Conservation (phyloP, 176 grass and related monocot genomes). For the Chrysopogon serrulatus region DNA sequence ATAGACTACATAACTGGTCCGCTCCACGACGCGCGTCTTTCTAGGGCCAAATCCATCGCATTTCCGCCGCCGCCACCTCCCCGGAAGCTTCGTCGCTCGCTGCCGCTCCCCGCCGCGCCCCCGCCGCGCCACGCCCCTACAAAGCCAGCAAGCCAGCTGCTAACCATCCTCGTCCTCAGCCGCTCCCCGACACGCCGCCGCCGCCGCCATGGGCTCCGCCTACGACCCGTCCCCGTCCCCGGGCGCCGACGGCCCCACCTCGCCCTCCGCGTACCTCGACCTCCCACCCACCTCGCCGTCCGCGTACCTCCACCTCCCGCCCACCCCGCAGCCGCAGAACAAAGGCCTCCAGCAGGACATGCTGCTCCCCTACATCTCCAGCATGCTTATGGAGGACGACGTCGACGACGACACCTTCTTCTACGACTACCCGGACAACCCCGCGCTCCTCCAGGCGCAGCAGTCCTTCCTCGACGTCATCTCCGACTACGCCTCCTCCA, state of each 20-base stretch:
- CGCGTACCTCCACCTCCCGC: not conserved
- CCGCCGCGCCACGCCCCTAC: conserved; percentile 1
- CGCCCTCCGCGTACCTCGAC: no score
- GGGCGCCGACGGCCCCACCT: no score
- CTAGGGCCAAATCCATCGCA: not conserved
- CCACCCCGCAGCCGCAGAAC: not conserved
- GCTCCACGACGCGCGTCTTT: no score
- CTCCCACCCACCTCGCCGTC: conserved; percentile 12
- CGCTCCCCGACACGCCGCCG: no score
- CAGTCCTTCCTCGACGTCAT: no score
- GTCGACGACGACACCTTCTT: conserved; percentile 62
- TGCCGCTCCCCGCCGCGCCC: no score
- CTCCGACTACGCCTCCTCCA: no score
- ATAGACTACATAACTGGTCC: no score
- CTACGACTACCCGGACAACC: conserved; percentile 53
- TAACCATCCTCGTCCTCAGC: conserved; percentile 40
- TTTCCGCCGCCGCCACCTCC: conserved; percentile 8
- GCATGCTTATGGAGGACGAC: conserved; percentile 73
- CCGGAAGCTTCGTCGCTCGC: conserved; percentile 8
- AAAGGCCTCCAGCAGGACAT: conserved; percentile 38
- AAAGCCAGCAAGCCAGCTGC: conserved; percentile 1
- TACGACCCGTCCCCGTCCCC: no score
- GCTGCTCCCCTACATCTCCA: conserved; percentile 50
- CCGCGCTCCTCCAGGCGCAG: no score
- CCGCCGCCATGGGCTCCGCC: no score